Evolutionary conservation across 257 asterid species (phyloP).

Genomic region (Schizonepeta tenuifolia): DNA sequence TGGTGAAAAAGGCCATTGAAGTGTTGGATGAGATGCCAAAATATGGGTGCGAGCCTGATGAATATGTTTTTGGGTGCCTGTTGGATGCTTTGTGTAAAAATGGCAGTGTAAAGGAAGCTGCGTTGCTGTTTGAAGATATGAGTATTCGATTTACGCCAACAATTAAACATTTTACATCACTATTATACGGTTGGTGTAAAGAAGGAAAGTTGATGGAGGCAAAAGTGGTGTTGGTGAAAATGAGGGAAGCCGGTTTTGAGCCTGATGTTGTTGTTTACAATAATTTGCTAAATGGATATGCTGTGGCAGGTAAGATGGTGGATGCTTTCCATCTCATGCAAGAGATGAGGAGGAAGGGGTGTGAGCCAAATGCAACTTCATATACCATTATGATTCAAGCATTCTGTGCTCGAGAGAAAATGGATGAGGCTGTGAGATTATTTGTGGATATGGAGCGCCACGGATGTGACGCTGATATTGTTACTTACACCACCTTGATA

Average conservation of each 20-base stretch:
- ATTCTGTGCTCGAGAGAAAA: conserved; percentile 71
- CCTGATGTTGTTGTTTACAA: conserved; percentile 92
- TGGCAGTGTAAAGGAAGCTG: conserved; percentile 89
- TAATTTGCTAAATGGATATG: conserved; percentile 81
- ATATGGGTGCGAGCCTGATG: conserved; percentile 89
- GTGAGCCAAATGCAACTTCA: conserved; percentile 79
- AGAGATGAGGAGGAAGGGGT: conserved; percentile 73
- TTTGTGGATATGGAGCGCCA: conserved; percentile 67
- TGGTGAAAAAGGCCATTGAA: conserved; percentile 90
- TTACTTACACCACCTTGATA: conserved; percentile 77
- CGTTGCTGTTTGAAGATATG: conserved; percentile 87
- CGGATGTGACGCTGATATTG: conserved; percentile 76
- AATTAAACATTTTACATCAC: conserved; percentile 79
- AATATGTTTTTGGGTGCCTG: conserved; percentile 84
- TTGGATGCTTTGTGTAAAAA: conserved; percentile 93
- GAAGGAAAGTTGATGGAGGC: conserved; percentile 93
- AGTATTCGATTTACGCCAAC: conserved; percentile 65
- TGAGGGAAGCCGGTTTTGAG: conserved; percentile 92
- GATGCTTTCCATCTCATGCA: conserved; percentile 79
- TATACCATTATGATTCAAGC: conserved; percentile 83
- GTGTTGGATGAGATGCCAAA: conserved; percentile 95
- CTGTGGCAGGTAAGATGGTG: conserved; percentile 67
- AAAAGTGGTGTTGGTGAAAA: conserved; percentile 71
- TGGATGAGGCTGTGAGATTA: conserved; percentile 77
- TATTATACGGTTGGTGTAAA: conserved; percentile 89